Evolutionary conservation across 345 rosid species (phyloP), one percentile per base, ranked within the genome.

Genomic region (Orychophragmus violaceus): DNA sequence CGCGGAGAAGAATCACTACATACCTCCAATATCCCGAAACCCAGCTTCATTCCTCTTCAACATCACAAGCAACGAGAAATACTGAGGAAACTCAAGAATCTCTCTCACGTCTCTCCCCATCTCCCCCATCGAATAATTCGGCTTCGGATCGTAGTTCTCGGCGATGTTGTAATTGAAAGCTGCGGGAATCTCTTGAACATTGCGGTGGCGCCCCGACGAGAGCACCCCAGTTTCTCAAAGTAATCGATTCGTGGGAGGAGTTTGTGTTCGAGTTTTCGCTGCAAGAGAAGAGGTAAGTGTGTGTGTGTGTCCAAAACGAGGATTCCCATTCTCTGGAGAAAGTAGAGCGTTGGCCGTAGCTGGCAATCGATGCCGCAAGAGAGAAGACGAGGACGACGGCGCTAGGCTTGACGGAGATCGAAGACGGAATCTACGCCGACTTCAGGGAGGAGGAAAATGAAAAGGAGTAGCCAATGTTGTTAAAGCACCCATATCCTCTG

Each of bases 401-500:
- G 77, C 25, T 89, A 78, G 22, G 82, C 87, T 19, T 75, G 75
- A 23, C 78, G 83, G 45, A 92, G 58, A 56, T 81, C 82, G 48
- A 78, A 80, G 33, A 63, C 6, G 59, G 77, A 74, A 48, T 77
- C 68, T 23, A 92, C 91, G 11, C 76, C 65, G 22, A 79, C 95
- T 75, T 92, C 98, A 0, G 93, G 87, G 73, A 87, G 91, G 77
- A 92, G 98, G 89, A 92, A 92, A 32, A 96, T 81, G 82, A 87
- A n/a, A n/a, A n/a, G n/a, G n/a, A n/a, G n/a, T n/a, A n/a, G n/a
- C n/a, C n/a, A n/a, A n/a, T n/a, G n/a, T n/a, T n/a, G n/a, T n/a
- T n/a, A n/a, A n/a, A n/a, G n/a, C n/a, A n/a, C n/a, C n/a, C n/a
- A n/a, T n/a, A n/a, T n/a, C n/a, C n/a, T n/a, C n/a, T n/a, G n/a